These are phyloP conservation scores for Nemania bipapillata DNA, from an alignment of 2,329 filamentous ascomycete genomes.

Conservation along the genomic window DNA sequence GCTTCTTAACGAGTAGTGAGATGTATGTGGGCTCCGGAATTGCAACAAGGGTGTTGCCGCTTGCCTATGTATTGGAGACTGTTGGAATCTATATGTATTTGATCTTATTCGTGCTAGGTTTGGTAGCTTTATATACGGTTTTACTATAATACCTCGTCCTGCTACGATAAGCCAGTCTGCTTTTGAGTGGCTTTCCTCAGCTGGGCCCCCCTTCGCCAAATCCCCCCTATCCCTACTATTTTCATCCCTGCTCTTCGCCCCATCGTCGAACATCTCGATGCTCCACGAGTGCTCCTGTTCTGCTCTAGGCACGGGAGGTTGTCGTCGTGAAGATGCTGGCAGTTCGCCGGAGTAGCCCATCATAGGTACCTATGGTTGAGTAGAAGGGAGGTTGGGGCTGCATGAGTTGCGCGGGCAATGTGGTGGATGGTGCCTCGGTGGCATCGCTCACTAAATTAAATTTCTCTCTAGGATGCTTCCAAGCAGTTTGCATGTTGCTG, in stretches of 20 bases:
- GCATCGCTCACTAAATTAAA: too few relatives aligned
- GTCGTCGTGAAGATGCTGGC: not conserved
- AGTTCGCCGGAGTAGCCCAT: not conserved
- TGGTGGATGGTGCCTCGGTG: too few relatives aligned
- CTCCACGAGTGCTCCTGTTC: not conserved
- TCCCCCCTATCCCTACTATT: not conserved
- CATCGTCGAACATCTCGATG: not conserved
- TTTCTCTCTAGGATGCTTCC: too few relatives aligned
- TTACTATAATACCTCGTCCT: not conserved
- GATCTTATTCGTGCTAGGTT: slow-evolving; percentile 1
- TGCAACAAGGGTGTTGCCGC: not conserved
- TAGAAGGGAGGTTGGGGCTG: too few relatives aligned
- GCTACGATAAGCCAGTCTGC: not conserved
- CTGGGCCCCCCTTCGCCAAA: not conserved
- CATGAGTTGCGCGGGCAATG: too few relatives aligned
- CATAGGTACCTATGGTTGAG: too few relatives aligned
- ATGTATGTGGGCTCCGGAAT: not conserved
- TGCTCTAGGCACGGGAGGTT: not conserved
- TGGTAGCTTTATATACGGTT: not conserved
- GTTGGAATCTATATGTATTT: slow-evolving; percentile 2
- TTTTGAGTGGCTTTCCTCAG: not conserved
- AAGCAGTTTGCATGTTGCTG: too few relatives aligned
- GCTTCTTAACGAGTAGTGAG: slow-evolving; percentile 12
- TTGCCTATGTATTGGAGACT: not conserved
- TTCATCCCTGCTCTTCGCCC: not conserved